Evolutionary conservation across 257 asterid species (phyloP).

Genomic region (Voacanga thouarsii): DNA sequence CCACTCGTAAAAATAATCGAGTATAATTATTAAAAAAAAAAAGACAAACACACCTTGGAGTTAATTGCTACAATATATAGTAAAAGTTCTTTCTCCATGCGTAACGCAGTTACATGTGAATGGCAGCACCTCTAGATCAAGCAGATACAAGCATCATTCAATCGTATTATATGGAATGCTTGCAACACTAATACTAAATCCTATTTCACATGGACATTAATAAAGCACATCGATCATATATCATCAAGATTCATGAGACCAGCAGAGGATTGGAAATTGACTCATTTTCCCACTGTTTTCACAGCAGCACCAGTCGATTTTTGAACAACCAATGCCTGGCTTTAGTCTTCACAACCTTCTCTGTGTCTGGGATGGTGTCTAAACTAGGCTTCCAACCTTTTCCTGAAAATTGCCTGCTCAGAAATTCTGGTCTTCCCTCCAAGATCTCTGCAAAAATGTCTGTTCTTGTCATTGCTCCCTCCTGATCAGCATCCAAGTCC

Average conservation of each 20-base stretch:
- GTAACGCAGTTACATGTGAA: neutral
- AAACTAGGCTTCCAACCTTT: slow-evolving; percentile 92
- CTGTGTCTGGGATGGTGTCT: slow-evolving; percentile 73
- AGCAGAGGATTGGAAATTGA: no score
- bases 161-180: neutral
- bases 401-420: slow-evolving; percentile 71
- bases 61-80: no score
- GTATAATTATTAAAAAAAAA: no score
- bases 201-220: neutral
- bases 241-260: no score
- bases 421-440: slow-evolving; percentile 68
- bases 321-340: slow-evolving; percentile 52
- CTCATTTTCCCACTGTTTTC: neutral
- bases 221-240: neutral
- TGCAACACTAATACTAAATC: neutral
- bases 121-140: neutral
- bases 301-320: neutral
- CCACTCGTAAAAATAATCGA: no score
- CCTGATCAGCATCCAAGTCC: slow-evolving; percentile 11
- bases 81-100: neutral
- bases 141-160: no score
- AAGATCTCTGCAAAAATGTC: slow-evolving; percentile 46
- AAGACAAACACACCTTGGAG: neutral
- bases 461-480: slow-evolving; percentile 8
- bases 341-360: slow-evolving; percentile 47